Evolutionary conservation across 2,329 filamentous ascomycete genomes (phyloP), one percentile per base, ranked within the genome.

Genomic region (Annulohypoxylon truncatum): DNA sequence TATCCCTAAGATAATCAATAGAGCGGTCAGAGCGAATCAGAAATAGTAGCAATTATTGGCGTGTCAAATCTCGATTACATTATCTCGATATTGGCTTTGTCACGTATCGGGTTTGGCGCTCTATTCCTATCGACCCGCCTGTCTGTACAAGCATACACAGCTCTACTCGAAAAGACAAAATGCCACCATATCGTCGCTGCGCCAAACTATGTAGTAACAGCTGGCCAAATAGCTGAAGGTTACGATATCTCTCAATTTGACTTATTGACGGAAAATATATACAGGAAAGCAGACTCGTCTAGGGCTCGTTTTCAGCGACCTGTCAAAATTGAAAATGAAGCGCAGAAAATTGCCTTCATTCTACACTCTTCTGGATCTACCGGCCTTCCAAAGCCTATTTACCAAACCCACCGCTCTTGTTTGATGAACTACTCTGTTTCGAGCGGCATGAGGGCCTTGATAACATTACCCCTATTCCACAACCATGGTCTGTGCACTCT

Each of bases 311-410:
- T 71, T 44, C 20, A 60, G 29, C 62, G 71, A 13, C 44, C 44
- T 8, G 61, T 47, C 1, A 52, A 67, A 18, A 57, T 66, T 29
- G 62, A 69, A 22, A 38, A 67, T 40, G 70, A 73, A 48, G 57
- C 46, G 2, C 64, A 68, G 26, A 66, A 68, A 13, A 58, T 71
- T 7, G 70, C 70, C 3, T 61, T 72, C 20, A 73, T 79, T 18
- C 72, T 80, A 12, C 78, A 80, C 69, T 79, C 77, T 0, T 79
- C 77, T 6, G 85, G 85, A 2, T 84, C 81, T 0, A 87, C 86
- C 1, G 85, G 85, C 0, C 78, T 87, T 9, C 85, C 85, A 0
- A 87, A 87, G 62, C 85, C 85, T 0, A 87, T 88, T 56, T 84
- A 80, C 67, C 81, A 84, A 40, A 85, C 82, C 3, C 84, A 88